A percentile compares a stretch with the other conserved stretches of the same genome.
phyloP scores from a whole-genome alignment of 306 rosid genomes.

The Senna tora region DNA sequence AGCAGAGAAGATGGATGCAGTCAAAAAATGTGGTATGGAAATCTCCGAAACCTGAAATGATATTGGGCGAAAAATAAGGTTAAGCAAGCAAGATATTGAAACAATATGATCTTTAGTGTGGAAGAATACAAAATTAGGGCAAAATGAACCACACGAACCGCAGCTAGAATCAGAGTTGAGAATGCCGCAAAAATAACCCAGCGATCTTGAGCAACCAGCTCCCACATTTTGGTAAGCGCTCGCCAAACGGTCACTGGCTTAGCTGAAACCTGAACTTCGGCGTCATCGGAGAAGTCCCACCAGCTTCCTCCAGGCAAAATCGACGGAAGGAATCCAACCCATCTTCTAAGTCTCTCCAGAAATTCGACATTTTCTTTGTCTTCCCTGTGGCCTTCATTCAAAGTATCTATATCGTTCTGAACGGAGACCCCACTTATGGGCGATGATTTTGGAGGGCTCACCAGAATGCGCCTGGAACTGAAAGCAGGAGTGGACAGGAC shows the following conservation, averaged over 20 bases:
- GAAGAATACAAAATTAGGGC: neutral
- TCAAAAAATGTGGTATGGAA: constrained; percentile 85
- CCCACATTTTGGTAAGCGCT: constrained; percentile 85
- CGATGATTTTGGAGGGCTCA: constrained; percentile 49
- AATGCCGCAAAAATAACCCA: constrained; percentile 84
- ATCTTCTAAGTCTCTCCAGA: constrained; percentile 43
- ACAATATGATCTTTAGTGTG: neutral
- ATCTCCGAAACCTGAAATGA: constrained; percentile 81
- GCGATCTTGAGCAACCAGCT: constrained; percentile 74
- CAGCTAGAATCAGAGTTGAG: constrained; percentile 74
- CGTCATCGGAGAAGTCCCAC: constrained; percentile 77
- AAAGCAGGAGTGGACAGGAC: constrained; percentile 30
- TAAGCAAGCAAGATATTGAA: neutral
- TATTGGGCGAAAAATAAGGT: neutral
- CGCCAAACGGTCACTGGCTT: constrained; percentile 78
- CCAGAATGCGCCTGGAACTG: constrained; percentile 34
- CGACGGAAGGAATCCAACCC: constrained; percentile 43
- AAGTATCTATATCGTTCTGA: constrained; percentile 44
- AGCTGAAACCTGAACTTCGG: constrained; percentile 45
- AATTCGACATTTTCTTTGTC: constrained; percentile 39
- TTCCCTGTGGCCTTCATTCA: neutral
- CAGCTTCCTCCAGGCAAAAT: constrained; percentile 81
- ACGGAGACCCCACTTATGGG: constrained; percentile 63
- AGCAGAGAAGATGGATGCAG: constrained; percentile 86
- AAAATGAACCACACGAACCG: constrained; percentile 45